Conservation (phyloP, 768 basidiomycete genomes). For the Cystobasidium onofrii region DNA sequence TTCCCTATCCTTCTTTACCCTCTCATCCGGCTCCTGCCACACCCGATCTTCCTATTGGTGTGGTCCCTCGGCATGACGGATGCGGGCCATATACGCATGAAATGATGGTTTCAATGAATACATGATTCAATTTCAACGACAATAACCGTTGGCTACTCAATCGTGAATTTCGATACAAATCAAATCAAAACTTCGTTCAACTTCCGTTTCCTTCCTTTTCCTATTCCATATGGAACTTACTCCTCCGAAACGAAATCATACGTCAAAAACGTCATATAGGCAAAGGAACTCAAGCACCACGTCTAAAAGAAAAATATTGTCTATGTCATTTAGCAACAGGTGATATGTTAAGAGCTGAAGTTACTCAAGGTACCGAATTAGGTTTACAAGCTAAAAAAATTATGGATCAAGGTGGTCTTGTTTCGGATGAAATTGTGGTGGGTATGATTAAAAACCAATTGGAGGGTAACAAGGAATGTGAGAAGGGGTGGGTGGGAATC, state of each 20-base stretch:
- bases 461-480: conserved; percentile 81
- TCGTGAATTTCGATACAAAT: too few relatives aligned
- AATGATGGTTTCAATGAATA: too few relatives aligned
- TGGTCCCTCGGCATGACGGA: background rate
- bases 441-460: conserved; percentile 94
- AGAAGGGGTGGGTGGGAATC: conserved; percentile 75
- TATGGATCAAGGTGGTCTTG: conserved; percentile 93
- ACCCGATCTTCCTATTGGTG: background rate
- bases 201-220: too few relatives aligned
- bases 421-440: conserved; percentile 93
- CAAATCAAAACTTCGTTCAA: too few relatives aligned
- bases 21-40: background rate
- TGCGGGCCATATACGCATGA: too few relatives aligned
- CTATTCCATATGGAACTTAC: too few relatives aligned
- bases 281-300: conserved; percentile 96
- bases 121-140: too few relatives aligned
- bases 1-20: background rate
- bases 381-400: conserved; percentile 92
- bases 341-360: conserved; percentile 95
- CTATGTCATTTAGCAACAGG: conserved; percentile 98
- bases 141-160: too few relatives aligned
- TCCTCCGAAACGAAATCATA: too few relatives aligned
- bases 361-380: conserved; percentile 71
- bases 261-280: too few relatives aligned
- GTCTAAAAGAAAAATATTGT: conserved; percentile 83